Evolutionary conservation across 1,284 basidiomycete species (phyloP).

Genomic region (Heterobasidion occidentale): DNA sequence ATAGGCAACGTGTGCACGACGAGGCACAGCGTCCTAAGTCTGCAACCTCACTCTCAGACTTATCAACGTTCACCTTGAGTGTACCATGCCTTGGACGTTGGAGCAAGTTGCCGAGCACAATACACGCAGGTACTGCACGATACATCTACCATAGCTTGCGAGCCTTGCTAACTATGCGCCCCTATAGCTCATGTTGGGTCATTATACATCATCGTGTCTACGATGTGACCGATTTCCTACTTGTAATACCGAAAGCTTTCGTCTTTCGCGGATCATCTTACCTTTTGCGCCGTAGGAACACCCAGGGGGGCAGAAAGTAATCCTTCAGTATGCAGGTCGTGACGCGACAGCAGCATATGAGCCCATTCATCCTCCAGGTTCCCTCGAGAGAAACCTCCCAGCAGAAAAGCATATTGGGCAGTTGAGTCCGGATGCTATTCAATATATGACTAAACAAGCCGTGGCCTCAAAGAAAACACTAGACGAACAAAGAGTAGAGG

Average conservation of each 20-base stretch:
- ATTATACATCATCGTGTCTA: constrained; percentile 74
- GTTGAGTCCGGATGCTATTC: constrained; percentile 48
- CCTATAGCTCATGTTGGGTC: constrained; percentile 76
- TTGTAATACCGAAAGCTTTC: constrained; percentile 28
- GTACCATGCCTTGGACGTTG: constrained; percentile 29
- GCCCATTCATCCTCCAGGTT: constrained; percentile 68
- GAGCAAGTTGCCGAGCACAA: constrained; percentile 46
- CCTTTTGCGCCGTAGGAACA: constrained; percentile 47
- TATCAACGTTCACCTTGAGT: background rate
- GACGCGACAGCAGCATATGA: constrained; percentile 72
- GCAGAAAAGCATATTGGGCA: constrained; percentile 64
- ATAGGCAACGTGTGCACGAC: background rate
- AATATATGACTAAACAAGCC: constrained; percentile 29
- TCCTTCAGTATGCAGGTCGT: constrained; percentile 72
- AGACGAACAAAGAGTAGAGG: constrained; percentile 65
- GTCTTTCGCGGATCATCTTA: background rate
- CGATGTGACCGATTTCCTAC: constrained; percentile 81
- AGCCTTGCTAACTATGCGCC: constrained; percentile 3
- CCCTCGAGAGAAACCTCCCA: constrained; percentile 62
- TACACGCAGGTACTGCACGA: constrained; percentile 32
- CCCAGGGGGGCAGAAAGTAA: constrained; percentile 74
- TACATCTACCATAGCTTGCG: constrained; percentile 1
- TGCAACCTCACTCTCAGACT: background rate
- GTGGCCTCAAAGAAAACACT: constrained; percentile 46
- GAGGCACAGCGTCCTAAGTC: background rate